A percentile compares a stretch with the other conserved stretches of the same genome.
phyloP scores from a whole-genome alignment of 2,329 filamentous ascomycete genomes.

The Aspergillus jensenii region DNA sequence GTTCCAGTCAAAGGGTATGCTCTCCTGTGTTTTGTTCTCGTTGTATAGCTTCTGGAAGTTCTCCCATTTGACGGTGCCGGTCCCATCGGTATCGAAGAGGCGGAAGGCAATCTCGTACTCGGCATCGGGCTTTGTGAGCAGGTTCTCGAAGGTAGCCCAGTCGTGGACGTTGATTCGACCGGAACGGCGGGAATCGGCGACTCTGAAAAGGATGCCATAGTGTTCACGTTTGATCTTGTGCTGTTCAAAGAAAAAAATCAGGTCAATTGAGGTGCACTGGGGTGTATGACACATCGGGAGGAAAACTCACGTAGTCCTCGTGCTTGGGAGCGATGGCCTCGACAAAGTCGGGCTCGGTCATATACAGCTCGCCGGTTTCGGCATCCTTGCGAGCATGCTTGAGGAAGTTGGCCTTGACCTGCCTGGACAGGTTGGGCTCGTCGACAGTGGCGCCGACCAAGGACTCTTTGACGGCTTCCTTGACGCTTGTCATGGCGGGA shows the following conservation, averaged over 20 bases:
- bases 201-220: slow-evolving; percentile 87
- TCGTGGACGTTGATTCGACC: slow-evolving; percentile 78
- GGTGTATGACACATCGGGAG: slow-evolving; percentile 13
- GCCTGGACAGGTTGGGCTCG: slow-evolving; percentile 65
- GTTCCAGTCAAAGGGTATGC: slow-evolving; percentile 94
- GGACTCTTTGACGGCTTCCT: slow-evolving; percentile 75
- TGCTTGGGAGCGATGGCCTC: slow-evolving; percentile 80
- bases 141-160: slow-evolving; percentile 91
- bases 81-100: slow-evolving; percentile 84
- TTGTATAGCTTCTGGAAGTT: slow-evolving; percentile 84
- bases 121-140: slow-evolving; percentile 89
- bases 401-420: slow-evolving; percentile 74
- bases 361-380: slow-evolving; percentile 71
- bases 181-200: slow-evolving; percentile 75
- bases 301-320: slow-evolving; percentile 82
- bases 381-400: slow-evolving; percentile 74
- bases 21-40: slow-evolving; percentile 79
- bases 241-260: slow-evolving; percentile 48
- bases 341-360: slow-evolving; percentile 85
- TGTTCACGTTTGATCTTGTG: slow-evolving; percentile 98
- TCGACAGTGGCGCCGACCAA: slow-evolving; percentile 62
- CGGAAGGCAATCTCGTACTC: slow-evolving; percentile 99
- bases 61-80: slow-evolving; percentile 84
- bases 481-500: slow-evolving; percentile 51
- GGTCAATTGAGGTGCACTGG: not conserved